These are phyloP conservation scores for Caloboletus firmus DNA, from an alignment of 1,284 basidiomycete species.

Conservation along the genomic window DNA sequence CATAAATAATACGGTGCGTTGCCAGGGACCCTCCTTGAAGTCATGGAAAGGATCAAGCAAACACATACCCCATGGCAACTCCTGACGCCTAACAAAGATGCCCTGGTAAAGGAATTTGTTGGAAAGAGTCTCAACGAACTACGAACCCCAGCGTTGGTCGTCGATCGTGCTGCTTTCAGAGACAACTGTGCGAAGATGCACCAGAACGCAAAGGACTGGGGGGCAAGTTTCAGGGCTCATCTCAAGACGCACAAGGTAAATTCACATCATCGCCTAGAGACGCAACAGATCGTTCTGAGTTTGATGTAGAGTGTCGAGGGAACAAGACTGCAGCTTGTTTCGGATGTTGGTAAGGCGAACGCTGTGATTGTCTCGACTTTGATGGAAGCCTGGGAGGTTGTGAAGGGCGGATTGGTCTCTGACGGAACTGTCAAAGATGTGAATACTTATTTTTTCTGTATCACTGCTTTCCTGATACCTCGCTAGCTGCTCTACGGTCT, in stretches of 20 bases:
- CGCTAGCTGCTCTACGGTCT: constrained; percentile 77
- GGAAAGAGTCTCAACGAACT: constrained; percentile 59
- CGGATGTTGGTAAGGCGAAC: constrained; percentile 51
- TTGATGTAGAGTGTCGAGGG: constrained; percentile 67
- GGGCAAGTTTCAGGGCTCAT: constrained; percentile 75
- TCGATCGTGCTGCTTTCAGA: constrained; percentile 70
- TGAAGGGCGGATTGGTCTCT: constrained; percentile 66
- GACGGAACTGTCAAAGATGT: constrained; percentile 78
- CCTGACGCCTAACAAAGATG: constrained; percentile 50
- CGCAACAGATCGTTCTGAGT: constrained; percentile 7
- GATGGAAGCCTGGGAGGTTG: constrained; percentile 75
- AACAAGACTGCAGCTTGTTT: constrained; percentile 63
- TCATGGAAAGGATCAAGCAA: constrained; percentile 38
- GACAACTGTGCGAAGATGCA: constrained; percentile 77
- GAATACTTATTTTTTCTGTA: constrained; percentile 29
- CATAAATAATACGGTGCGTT: constrained; percentile 10
- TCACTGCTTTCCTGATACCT: constrained; percentile 3
- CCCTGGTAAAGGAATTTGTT: constrained; percentile 57
- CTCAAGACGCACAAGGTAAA: constrained; percentile 80
- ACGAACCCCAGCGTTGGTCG: constrained; percentile 76
- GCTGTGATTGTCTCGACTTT: constrained; percentile 77
- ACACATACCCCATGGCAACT: constrained; percentile 52
- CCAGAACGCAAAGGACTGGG: constrained; percentile 58
- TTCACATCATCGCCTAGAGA: neutral
- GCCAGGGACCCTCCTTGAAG: neutral